Evolutionary conservation across 1,284 basidiomycete genomes (phyloP).

Genomic region (Xerocomus minutiporus): DNA sequence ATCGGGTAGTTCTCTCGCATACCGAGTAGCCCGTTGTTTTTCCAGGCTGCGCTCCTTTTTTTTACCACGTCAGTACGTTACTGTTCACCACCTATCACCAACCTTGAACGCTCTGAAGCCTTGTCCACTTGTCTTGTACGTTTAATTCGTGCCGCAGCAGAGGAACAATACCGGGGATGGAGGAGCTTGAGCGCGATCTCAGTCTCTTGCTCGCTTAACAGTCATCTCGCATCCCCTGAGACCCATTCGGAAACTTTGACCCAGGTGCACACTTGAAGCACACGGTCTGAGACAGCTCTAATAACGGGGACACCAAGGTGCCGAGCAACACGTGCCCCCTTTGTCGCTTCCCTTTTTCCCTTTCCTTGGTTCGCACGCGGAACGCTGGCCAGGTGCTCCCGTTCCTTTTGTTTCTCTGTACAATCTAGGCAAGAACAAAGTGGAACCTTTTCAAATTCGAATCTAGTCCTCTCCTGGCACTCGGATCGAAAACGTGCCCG

Average conservation of each 20-base stretch:
- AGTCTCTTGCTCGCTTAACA: slow-evolving; percentile 7
- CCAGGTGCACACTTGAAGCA: slow-evolving; percentile 1
- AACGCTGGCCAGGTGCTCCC: neutral
- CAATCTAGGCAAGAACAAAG: slow-evolving; percentile 10
- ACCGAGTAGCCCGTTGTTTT: neutral
- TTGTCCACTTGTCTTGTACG: neutral
- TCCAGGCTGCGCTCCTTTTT: neutral
- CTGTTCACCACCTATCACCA: neutral
- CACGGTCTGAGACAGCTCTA: slow-evolving; percentile 8
- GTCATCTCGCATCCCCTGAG: neutral
- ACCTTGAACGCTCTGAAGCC: neutral
- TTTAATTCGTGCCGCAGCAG: neutral
- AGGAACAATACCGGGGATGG: neutral
- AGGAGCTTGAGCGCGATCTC: slow-evolving; percentile 12
- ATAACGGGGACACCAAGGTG: slow-evolving; percentile 7
- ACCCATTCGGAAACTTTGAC: slow-evolving; percentile 22
- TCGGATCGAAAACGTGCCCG: neutral
- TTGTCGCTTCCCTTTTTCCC: neutral
- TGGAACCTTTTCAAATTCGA: slow-evolving; percentile 25
- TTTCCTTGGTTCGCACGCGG: neutral
- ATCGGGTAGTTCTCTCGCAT: slow-evolving; percentile 5
- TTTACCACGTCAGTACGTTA: slow-evolving; percentile 14
- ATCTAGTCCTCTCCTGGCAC: neutral
- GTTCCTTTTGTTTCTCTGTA: neutral
- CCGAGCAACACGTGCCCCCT: slow-evolving; percentile 17